Conservation (phyloP, 805 yeast species). For the Kockiozyma suomiensis region DNA sequence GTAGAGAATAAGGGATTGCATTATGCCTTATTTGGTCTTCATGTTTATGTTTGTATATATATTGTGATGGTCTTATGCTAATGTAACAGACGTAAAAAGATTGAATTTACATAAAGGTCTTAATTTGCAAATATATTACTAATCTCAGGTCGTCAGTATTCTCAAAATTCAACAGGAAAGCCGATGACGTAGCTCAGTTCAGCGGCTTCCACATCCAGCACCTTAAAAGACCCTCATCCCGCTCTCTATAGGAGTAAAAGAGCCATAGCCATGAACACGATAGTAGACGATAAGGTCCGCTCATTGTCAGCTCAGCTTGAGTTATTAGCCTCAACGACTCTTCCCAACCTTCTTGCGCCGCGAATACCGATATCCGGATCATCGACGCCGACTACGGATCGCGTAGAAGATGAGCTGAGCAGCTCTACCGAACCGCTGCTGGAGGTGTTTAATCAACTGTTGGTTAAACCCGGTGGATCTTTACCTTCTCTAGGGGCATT, state of each 20-base stretch:
- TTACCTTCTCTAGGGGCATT: slow-evolving; percentile 18
- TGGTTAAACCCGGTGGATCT: slow-evolving; percentile 23
- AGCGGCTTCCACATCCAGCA: no score
- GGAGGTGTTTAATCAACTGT: slow-evolving; percentile 10
- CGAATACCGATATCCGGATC: neutral
- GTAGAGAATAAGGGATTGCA: neutral
- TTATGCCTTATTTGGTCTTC: neutral
- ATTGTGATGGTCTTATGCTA: neutral
- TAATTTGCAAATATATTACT: neutral
- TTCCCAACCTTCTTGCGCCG: slow-evolving; percentile 24
- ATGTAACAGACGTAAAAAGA: no score
- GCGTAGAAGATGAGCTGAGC: neutral
- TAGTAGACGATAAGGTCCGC: slow-evolving; percentile 24
- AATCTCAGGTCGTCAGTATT: neutral
- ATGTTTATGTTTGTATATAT: neutral
- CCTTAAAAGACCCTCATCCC: neutral
- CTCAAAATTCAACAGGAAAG: no score
- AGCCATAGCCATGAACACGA: slow-evolving; percentile 14
- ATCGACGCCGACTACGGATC: slow-evolving; percentile 1
- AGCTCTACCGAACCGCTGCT: slow-evolving; percentile 18
- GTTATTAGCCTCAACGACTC: slow-evolving; percentile 21
- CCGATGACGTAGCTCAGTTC: no score
- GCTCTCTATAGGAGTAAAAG: neutral
- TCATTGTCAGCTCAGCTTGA: slow-evolving; percentile 24
- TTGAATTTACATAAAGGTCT: neutral